Conservation (phyloP, 441 rosid species). For the Jatropha multifida region DNA sequence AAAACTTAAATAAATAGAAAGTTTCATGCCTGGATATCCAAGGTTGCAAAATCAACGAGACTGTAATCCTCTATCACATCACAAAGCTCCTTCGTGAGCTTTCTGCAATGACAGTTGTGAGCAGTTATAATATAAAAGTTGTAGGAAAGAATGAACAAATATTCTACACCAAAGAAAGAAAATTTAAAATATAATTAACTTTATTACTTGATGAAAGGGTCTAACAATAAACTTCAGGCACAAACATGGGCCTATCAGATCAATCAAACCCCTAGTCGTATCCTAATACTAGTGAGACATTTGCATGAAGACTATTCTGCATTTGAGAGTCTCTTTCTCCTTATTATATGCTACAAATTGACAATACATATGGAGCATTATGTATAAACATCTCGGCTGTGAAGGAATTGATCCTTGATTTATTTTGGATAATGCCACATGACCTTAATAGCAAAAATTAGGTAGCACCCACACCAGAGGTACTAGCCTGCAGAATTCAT, state of each 20-base stretch:
- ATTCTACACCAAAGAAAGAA: background rate
- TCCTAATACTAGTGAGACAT: background rate
- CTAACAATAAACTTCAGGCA: background rate
- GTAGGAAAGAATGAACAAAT: background rate
- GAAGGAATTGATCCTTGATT: background rate
- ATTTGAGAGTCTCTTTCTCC: background rate
- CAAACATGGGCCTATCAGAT: background rate
- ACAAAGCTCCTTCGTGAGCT: constrained; percentile 84
- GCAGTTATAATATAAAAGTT: background rate
- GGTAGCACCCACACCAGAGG: background rate
- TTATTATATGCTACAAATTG: background rate
- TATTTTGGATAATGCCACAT: background rate
- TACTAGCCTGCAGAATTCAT: background rate
- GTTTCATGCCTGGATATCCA: constrained; percentile 76
- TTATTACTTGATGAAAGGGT: background rate
- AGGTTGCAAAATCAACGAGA: constrained; percentile 79
- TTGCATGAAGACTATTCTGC: background rate
- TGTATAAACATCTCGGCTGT: background rate
- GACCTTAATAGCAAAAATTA: background rate
- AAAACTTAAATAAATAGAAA: constrained; percentile 18
- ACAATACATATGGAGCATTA: background rate
- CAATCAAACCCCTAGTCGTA: background rate
- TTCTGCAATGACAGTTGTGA: constrained; percentile 43
- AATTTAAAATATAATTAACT: background rate
- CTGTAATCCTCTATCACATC: constrained; percentile 69